Base-by-base conservation (phyloP, 257 asterid species). In the Lantana camara region DNA sequence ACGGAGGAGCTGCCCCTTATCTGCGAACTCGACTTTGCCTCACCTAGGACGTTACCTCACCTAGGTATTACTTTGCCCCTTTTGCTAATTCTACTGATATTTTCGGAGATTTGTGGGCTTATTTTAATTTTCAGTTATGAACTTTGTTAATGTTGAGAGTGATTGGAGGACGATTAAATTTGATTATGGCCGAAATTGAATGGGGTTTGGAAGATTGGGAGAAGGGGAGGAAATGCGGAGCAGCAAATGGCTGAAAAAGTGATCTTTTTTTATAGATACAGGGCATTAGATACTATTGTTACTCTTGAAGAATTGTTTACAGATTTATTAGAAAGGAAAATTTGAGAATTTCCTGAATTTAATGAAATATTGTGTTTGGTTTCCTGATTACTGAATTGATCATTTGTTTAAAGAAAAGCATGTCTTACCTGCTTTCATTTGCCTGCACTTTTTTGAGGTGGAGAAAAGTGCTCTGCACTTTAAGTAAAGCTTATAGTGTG, bases 1-100 rank as follows among this genome's bases (percentile, higher is more conserved):
- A n/a, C n/a, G n/a, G n/a, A n/a, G n/a, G n/a, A n/a, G n/a, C n/a
- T n/a, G n/a, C n/a, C n/a, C n/a, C n/a, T n/a, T n/a, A n/a, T n/a
- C n/a, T n/a, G n/a, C n/a, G n/a, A n/a, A n/a, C n/a, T n/a, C n/a
- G n/a, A n/a, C n/a, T n/a, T n/a, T n/a, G n/a, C n/a, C n/a, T n/a
- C n/a, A n/a, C n/a, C n/a, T n/a, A n/a, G n/a, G n/a, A n/a, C n/a
- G n/a, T n/a, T n/a, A n/a, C n/a, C n/a, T n/a, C n/a, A n/a, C n/a
- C n/a, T n/a, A n/a, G n/a, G n/a, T n/a, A n/a, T n/a, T n/a, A n/a
- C n/a, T n/a, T n/a, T n/a, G 63, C 58, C 37, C 61, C 59, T 79
- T 24, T 48, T 73, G 67, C 68, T 87, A 37, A 70, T 79, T 71
- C 51, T 80, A 53, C 68, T 91, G n/a, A 65, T 84, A 1, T 55